Percentiles rank a stretch among this genome's conserved stretches.
Evolutionary conservation across 257 asterid genomes (phyloP).

Genomic region (Oldenlandia corymbosa): DNA sequence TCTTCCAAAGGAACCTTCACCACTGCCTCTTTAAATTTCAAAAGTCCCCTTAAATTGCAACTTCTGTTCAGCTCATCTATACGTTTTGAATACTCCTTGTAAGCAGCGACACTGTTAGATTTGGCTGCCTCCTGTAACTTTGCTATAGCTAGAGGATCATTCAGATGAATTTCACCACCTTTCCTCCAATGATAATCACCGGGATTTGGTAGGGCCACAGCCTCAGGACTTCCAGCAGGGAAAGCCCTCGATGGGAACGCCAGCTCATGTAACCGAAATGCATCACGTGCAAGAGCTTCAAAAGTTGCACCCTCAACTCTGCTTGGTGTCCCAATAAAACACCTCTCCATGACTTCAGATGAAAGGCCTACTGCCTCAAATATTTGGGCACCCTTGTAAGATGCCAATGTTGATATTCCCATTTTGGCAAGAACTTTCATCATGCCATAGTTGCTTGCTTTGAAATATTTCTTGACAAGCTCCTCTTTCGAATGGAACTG

Average conservation of each 20-base stretch:
- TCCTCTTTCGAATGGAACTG: constrained; percentile 81
- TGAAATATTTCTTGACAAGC: constrained; percentile 71
- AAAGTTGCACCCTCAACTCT: constrained; percentile 99
- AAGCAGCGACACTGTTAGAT: constrained; percentile 85
- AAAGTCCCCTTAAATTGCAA: constrained; percentile 93
- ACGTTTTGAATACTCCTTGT: constrained; percentile 84
- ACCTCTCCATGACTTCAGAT: constrained; percentile 89
- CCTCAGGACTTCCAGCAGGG: constrained; percentile 94
- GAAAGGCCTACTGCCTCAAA: constrained; percentile 99
- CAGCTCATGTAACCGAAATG: constrained; percentile 77
- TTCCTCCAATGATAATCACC: constrained; percentile 99
- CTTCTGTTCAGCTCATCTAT: constrained; percentile 78
- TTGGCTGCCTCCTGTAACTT: constrained; percentile 93
- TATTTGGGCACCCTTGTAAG: constrained; percentile 98
- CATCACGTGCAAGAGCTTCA: constrained; percentile 85
- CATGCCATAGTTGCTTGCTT: constrained; percentile 94
- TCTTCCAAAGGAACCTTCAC: constrained; percentile 75
- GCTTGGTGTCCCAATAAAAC: constrained; percentile 96
- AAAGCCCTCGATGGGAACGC: constrained; percentile 84
- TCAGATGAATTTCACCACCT: constrained; percentile 92
- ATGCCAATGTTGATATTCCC: constrained; percentile 99
- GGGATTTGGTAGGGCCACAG: constrained; percentile 95
- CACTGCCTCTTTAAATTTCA: constrained; percentile 68
- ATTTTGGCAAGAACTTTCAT: constrained; percentile 98
- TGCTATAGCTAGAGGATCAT: constrained; percentile 95